Evolutionary conservation across 2,329 filamentous ascomycete species (phyloP), one percentile per base, ranked within the genome.

Genomic region (Simplicillium aogashimaense): DNA sequence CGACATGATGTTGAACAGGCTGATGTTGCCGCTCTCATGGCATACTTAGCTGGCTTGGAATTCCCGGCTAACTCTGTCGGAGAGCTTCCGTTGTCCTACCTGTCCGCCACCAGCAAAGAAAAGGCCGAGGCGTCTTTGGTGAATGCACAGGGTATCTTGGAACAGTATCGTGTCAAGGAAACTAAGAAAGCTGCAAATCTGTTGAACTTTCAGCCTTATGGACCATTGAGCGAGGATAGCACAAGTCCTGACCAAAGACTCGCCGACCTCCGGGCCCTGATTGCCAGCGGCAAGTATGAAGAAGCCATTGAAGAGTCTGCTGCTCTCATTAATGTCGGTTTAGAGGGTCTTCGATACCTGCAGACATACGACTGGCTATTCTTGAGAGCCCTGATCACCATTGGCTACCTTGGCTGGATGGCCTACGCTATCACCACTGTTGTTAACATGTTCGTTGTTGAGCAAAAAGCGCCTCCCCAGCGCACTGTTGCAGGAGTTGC

Each of bases 321-420:
- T 33, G 75, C 79, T 20, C 69, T 98, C 12, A 84, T 97, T 44
- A 74, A 83, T 43, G 65, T 86, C 38, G 83, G 79, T 2, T 71
- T 98, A 1, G 76, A 87, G 45, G 92, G 92, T 7, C 67, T 98
- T 44, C 78, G 92, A 38, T 98, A 98, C 58, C 72, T 98, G 18
- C 92, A 98, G 61, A 98, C 89, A 0, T 98, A 98, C 53, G 92
- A 98, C 64, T 98, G 92, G 92, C 71, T 98, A 3, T 98, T 98
- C 63, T 66, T 98, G 29, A 76, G 92, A 44, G 83, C 86, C 2
- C 70, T 98, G 37, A 83, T 98, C 44, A 95, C 92, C 2, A 57
- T 84, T 11, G 92, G 92, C 14, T 98, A 97, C 54, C 65, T 97
- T 7, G 92, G 92, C 15, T 98, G 90, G 90, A 94, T 97, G 55